These are phyloP conservation scores for Phaffia rhodozyma DNA, from an alignment of 1,284 basidiomycete genomes.

Conservation along the genomic window DNA sequence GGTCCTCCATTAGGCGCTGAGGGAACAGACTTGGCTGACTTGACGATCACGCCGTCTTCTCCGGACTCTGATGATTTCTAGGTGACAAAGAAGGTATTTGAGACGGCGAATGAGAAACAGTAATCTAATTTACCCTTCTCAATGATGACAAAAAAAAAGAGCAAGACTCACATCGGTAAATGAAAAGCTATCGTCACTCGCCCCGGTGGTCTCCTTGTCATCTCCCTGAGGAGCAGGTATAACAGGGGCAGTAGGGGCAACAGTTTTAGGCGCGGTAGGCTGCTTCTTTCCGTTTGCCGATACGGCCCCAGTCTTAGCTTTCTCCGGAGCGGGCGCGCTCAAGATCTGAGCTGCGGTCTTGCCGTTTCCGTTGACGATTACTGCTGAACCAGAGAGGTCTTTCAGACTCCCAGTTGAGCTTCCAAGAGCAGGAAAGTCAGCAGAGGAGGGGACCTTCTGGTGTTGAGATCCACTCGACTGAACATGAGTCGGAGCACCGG, in stretches of 20 bases:
- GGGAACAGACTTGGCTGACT: slow-evolving; percentile 13
- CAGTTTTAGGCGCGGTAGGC: background rate
- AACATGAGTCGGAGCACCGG: background rate
- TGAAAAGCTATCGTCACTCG: slow-evolving; percentile 15
- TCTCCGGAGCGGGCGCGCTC: slow-evolving; percentile 32
- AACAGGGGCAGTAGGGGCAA: background rate
- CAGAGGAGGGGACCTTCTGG: slow-evolving; percentile 34
- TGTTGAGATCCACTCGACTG: slow-evolving; percentile 3
- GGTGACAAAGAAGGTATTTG: background rate
- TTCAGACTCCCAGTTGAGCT: slow-evolving; percentile 20
- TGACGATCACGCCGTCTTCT: slow-evolving; percentile 31
- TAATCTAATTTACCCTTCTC: background rate
- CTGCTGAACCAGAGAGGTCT: slow-evolving; percentile 14
- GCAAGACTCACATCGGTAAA: slow-evolving; percentile 19
- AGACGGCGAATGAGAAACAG: background rate
- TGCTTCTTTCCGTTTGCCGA: slow-evolving; percentile 9
- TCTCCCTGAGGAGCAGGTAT: slow-evolving; percentile 14
- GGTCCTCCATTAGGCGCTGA: slow-evolving; percentile 15
- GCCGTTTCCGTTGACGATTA: slow-evolving; percentile 18
- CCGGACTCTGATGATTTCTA: slow-evolving; percentile 22
- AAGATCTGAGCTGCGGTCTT: slow-evolving; percentile 38
- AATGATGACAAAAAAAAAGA: background rate
- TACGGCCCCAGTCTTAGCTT: slow-evolving; percentile 23
- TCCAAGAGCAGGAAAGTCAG: slow-evolving; percentile 36
- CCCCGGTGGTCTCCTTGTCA: slow-evolving; percentile 21